Conservation (phyloP, 2,329 filamentous ascomycete species). For the Neofusicoccum parvum region DNA sequence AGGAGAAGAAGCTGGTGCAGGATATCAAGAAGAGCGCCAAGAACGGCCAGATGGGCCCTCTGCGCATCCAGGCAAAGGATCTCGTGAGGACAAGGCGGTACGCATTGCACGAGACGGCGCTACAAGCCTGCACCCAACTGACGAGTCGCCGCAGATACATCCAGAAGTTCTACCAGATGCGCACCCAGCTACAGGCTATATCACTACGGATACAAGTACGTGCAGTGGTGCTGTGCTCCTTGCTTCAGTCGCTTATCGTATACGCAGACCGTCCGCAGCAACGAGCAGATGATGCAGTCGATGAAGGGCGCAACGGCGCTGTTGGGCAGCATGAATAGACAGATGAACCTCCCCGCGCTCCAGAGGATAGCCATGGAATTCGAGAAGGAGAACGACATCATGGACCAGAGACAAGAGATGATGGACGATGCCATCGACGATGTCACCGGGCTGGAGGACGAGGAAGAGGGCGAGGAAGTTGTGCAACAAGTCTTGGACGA, state of each 20-base stretch:
- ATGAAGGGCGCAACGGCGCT: conserved; percentile 98
- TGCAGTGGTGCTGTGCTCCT: background rate
- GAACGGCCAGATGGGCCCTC: conserved; percentile 96
- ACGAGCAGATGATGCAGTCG: conserved; percentile 99
- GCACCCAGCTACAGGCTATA: conserved; percentile 94
- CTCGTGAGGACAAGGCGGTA: conserved; percentile 85
- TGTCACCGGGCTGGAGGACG: conserved; percentile 84
- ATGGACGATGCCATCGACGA: conserved; percentile 99
- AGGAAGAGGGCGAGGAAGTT: conserved; percentile 95
- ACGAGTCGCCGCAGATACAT: conserved; percentile 67
- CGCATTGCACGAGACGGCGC: background rate
- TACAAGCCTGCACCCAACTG: conserved; percentile 11
- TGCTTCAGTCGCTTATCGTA: conserved; percentile 23
- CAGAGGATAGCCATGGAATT: conserved; percentile 99
- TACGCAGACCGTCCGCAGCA: conserved; percentile 85
- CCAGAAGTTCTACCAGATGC: conserved; percentile 98
- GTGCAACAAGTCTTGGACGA: conserved; percentile 96
- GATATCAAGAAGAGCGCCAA: conserved; percentile 99
- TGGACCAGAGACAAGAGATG: conserved; percentile 99
- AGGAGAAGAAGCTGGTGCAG: conserved; percentile 93
- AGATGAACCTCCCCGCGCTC: conserved; percentile 94
- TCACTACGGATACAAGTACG: conserved; percentile 87
- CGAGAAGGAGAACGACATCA: conserved; percentile 97
- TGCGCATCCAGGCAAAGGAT: conserved; percentile 98
- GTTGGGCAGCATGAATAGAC: conserved; percentile 93